Conservation (phyloP, 257 asterid genomes). For the Jacaranda copaia region DNA sequence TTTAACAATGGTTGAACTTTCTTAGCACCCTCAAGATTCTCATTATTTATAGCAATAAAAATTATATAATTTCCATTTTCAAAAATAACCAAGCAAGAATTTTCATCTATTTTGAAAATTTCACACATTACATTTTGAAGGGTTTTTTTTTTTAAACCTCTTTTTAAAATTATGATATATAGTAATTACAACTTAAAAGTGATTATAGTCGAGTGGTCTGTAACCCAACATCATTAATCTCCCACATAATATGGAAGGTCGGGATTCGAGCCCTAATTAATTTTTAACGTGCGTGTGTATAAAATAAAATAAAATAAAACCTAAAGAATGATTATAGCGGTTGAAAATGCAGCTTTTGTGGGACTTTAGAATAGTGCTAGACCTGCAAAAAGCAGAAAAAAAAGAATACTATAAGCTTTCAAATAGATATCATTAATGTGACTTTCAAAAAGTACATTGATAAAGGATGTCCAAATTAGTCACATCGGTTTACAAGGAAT, state of each 20-base stretch:
- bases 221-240: too few species aligned
- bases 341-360: not conserved
- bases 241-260: too few species aligned
- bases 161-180: not conserved
- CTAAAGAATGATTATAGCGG: too few species aligned
- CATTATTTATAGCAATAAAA: not conserved
- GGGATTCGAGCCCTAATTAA: too few species aligned
- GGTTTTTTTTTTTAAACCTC: not conserved
- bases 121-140: not conserved
- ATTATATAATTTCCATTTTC: not conserved
- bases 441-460: not conserved
- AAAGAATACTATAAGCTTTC: not conserved
- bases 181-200: not conserved
- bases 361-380: not conserved
- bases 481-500: not conserved
- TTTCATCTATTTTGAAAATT: not conserved
- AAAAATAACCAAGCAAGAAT: not conserved
- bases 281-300: too few species aligned
- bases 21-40: constrained; percentile 3
- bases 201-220: too few species aligned
- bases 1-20: not conserved
- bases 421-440: not conserved
- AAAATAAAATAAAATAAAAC: too few species aligned
- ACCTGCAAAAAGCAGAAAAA: not conserved
- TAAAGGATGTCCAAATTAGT: not conserved